These are phyloP conservation scores for Lactifluus pinguis DNA, from an alignment of 768 basidiomycete genomes.

Conservation along the genomic window DNA sequence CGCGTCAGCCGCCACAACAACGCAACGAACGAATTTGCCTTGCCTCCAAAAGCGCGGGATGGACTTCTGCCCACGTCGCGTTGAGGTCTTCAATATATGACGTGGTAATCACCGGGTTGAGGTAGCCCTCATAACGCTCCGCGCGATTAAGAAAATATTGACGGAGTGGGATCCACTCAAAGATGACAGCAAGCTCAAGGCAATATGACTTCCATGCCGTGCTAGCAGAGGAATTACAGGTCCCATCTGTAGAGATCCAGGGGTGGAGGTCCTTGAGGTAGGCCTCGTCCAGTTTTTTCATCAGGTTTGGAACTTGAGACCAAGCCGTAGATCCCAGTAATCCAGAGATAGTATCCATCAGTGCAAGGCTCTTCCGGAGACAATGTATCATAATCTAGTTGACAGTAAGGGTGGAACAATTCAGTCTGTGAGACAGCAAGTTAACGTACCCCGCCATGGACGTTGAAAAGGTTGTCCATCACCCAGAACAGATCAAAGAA, in stretches of 20 bases:
- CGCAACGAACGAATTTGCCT: not conserved
- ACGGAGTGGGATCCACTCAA: not conserved
- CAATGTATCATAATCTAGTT: slow-evolving; percentile 6
- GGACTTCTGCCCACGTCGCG: not conserved
- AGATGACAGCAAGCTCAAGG: not conserved
- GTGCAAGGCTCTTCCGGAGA: not conserved
- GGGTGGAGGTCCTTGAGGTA: not conserved
- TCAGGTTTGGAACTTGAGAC: not conserved
- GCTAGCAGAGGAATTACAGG: not conserved
- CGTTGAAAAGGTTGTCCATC: slow-evolving; percentile 4
- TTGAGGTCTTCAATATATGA: slow-evolving; percentile 4
- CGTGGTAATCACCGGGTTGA: not conserved
- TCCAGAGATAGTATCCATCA: not conserved
- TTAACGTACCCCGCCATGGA: slow-evolving; percentile 11
- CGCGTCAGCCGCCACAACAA: not conserved
- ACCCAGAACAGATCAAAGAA: slow-evolving; percentile 9
- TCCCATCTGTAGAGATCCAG: not conserved
- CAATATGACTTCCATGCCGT: slow-evolving; percentile 2
- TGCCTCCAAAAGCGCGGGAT: slow-evolving; percentile 5
- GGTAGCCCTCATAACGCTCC: not conserved
- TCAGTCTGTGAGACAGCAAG: not conserved
- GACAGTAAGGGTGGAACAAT: not conserved
- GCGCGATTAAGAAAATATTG: not conserved
- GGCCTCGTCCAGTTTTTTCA: not conserved
- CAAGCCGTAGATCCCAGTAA: not conserved